These are phyloP conservation scores for Candida manassasensis DNA, from an alignment of 805 yeast species.

Conservation along the genomic window DNA sequence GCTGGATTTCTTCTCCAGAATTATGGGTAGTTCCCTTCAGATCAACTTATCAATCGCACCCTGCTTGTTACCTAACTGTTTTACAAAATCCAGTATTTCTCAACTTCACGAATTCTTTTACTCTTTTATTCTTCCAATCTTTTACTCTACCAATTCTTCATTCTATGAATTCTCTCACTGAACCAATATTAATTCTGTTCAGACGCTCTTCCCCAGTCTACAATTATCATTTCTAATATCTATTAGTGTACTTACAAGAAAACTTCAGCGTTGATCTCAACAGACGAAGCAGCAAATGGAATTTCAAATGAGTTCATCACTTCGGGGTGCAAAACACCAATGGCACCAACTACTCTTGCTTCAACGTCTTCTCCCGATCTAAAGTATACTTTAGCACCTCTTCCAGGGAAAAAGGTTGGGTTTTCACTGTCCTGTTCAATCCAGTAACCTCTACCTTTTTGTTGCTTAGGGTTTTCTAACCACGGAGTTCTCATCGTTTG, in stretches of 20 bases:
- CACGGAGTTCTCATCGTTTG: slow-evolving; percentile 89
- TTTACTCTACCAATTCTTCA: too few species aligned
- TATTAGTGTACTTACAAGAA: slow-evolving; percentile 49
- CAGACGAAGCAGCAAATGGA: slow-evolving; percentile 88
- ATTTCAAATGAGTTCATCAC: slow-evolving; percentile 83
- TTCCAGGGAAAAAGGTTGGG: slow-evolving; percentile 89
- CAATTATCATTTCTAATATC: too few species aligned
- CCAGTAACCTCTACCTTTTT: slow-evolving; percentile 75
- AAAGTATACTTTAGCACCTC: slow-evolving; percentile 87
- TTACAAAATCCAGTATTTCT: too few species aligned
- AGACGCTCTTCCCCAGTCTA: too few species aligned
- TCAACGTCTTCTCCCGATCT: slow-evolving; percentile 58
- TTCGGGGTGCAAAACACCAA: slow-evolving; percentile 95
- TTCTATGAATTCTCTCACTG: too few species aligned
- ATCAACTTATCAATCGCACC: too few species aligned
- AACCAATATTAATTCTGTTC: too few species aligned
- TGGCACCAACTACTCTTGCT: slow-evolving; percentile 62
- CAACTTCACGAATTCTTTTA: too few species aligned
- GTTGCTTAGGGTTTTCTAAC: slow-evolving; percentile 53
- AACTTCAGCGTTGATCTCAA: slow-evolving; percentile 85
- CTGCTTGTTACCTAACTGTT: too few species aligned
- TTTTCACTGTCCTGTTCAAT: slow-evolving; percentile 64
- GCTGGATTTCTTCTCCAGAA: too few species aligned
- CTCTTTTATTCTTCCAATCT: too few species aligned
- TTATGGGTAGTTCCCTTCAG: too few species aligned